Base-by-base conservation (phyloP, 192 early-diverging fungal species). In the Bifiguratus adelaidae region DNA sequence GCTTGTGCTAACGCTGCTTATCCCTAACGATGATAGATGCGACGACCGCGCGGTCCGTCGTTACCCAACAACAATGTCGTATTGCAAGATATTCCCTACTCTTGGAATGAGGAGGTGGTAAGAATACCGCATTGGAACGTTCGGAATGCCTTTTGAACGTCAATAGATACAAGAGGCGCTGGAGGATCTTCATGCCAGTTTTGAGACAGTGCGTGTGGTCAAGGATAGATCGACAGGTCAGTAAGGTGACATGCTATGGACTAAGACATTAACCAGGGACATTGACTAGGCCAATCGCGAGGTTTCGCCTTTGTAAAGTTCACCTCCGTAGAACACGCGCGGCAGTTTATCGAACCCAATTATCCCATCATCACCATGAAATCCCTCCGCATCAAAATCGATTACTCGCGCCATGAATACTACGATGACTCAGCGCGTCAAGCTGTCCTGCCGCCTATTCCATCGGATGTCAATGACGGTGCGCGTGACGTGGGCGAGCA, bases 381-480 rank as follows among this genome's bases (percentile, higher is more conserved):
- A 20, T 33, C 51, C 13, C 48, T 53, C 16, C 53, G 65, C 13
- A 59, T 67, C 5, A 34, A 51, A 12, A 40, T 67, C 7, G 65
- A 61, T 47, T 67, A 62, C 26, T 52, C 48, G 33, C 44, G 42
- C n/a, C 51, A 59, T 29, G 48, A 48, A 26, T n/a, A n/a, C n/a
- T n/a, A n/a, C n/a, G n/a, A n/a, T n/a, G n/a, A n/a, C n/a, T n/a
- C n/a, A n/a, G n/a, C n/a, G n/a, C n/a, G n/a, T n/a, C n/a, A n/a
- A n/a, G n/a, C n/a, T n/a, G n/a, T n/a, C n/a, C n/a, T n/a, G n/a
- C n/a, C n/a, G n/a, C n/a, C n/a, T n/a, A n/a, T n/a, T n/a, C n/a
- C n/a, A n/a, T n/a, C n/a, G n/a, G 41, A 34, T 13, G 50, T 78
- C 24, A 85, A 85, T 46, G 75, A 78, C 47, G 82, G 82, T 15